These are phyloP conservation scores for Cyclostephanos invisitatus DNA, from an alignment of 108 stramenopile genomes.

Conservation along the genomic window DNA sequence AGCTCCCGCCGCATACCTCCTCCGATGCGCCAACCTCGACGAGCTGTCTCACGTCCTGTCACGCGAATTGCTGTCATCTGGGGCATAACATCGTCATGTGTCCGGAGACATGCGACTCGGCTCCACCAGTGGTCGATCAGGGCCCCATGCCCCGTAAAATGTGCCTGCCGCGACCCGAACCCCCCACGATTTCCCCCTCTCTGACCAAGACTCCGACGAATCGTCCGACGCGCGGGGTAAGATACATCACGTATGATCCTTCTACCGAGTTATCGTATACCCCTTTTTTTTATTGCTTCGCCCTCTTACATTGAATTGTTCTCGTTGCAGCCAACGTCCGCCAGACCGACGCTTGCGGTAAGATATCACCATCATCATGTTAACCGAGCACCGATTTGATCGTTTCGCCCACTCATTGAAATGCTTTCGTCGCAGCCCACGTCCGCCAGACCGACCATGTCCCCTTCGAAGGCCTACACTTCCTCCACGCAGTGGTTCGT, in stretches of 20 bases:
- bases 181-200: no score
- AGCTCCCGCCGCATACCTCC: neutral
- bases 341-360: neutral
- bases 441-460: neutral
- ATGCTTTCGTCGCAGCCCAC: neutral
- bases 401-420: no score
- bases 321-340: neutral
- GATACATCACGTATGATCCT: no score
- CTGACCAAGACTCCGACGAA: neutral
- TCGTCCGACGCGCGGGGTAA: neutral
- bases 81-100: neutral
- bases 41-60: neutral
- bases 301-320: no score
- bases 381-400: no score
- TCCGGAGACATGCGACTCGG: conserved; percentile 10
- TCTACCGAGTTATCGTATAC: no score
- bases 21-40: neutral
- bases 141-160: neutral
- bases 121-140: neutral
- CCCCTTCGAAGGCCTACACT: neutral
- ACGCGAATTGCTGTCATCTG: neutral
- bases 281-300: no score
- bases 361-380: no score
- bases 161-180: neutral
- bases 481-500: neutral